Base-by-base conservation (phyloP, 1,284 basidiomycete species). In the Irpex lacteus region DNA sequence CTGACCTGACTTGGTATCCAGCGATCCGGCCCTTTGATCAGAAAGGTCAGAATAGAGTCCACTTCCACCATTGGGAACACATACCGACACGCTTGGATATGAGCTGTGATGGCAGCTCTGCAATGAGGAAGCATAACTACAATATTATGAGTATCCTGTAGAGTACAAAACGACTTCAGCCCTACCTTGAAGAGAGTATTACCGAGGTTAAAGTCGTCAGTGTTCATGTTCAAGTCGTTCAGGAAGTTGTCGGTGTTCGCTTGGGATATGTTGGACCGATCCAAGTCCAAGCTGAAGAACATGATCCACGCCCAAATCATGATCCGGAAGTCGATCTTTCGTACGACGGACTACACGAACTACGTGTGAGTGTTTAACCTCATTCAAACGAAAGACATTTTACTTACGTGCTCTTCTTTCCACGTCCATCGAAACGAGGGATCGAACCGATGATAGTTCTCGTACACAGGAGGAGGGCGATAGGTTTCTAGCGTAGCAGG, bases 181-280 rank as follows among this genome's bases (percentile, higher is more conserved):
- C 13, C 11, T 32, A 72, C 74, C 63, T 72, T 72, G 66, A 74
- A 74, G n/a, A 75, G 60, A 5, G 73, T 85, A 67, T 88, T 90
- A 13, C 88, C 90, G 40, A 85, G 72, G 73, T 92, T 90, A 73
- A 81, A 89, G 68, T 90, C 85, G 66, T 90, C 72, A 0, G 86
- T 90, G 4, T 81, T 86, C 73, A 90, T 70, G 4, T 75, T 68
- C 7, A 92, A 76, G 72, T 92, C 89, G 0, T 76, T 71, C n/a
- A 92, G 78, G 69, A 93, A 82, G 69, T 84, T 86, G 68, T 89
- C 85, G 1, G 87, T 82, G 70, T 90, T 91, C 1, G 90, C 90
- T 70, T 87, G 84, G 15, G 74, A 75, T 61, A 89, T 71, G 69
- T 88, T 89, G 60, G 76, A 75, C 26, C 86, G 78, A 68, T 90